phyloP scores from a whole-genome alignment of 2,329 filamentous ascomycete genomes.

The Beauveria caledonica region DNA sequence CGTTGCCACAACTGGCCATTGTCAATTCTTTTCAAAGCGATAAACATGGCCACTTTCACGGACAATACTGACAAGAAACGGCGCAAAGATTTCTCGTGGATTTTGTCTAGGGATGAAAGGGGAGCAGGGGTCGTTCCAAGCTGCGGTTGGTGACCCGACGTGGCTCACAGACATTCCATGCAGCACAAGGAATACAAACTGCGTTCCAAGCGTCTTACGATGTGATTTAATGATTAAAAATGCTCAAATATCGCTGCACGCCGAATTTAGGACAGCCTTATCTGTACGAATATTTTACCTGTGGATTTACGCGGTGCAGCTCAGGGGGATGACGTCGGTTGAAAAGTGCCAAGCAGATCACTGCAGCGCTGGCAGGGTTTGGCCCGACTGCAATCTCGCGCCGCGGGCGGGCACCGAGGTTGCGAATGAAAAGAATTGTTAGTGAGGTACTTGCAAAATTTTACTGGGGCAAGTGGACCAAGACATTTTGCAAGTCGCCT shows the following conservation, averaged over 20 bases:
- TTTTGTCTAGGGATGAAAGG: background rate
- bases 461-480: background rate
- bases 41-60: background rate
- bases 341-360: background rate
- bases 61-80: background rate
- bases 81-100: background rate
- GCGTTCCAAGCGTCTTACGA: background rate
- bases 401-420: background rate
- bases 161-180: background rate
- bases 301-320: too few species aligned
- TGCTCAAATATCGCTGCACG: background rate
- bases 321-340: background rate
- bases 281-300: background rate
- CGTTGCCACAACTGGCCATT: too few species aligned
- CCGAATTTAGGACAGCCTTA: too few species aligned
- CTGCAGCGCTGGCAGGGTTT: background rate
- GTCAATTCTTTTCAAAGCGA: background rate
- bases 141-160: too few species aligned
- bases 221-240: background rate
- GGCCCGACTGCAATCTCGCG: background rate
- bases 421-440: slow-evolving; percentile 26
- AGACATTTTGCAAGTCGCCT: background rate
- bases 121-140: too few species aligned
- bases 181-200: background rate
- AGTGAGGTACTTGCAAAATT: slow-evolving; percentile 24